Conservation (phyloP, 2,329 filamentous ascomycete species). For the Talaromyces sp. region DNA sequence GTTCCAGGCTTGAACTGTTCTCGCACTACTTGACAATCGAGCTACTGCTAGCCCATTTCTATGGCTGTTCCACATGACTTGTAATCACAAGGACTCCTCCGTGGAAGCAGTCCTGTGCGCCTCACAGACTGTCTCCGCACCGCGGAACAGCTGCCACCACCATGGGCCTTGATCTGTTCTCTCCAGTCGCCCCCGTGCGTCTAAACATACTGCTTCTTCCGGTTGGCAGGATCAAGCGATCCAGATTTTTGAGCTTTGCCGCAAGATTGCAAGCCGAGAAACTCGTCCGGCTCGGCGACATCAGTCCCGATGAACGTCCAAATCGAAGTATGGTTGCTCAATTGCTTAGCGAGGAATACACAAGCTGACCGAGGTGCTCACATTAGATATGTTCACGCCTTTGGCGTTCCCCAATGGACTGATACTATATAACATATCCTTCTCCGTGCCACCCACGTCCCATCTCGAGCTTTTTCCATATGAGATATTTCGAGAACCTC, state of each 20-base stretch:
- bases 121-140: slow-evolving; percentile 32
- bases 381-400: slow-evolving; percentile 85
- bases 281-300: slow-evolving; percentile 78
- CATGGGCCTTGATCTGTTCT: slow-evolving; percentile 85
- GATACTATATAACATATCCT: slow-evolving; percentile 83
- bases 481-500: slow-evolving; percentile 80
- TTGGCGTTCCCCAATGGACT: slow-evolving; percentile 79
- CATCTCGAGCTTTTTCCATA: slow-evolving; percentile 81
- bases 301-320: slow-evolving; percentile 77
- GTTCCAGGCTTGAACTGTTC: background rate
- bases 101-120: slow-evolving; percentile 35
- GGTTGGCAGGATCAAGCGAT: slow-evolving; percentile 77
- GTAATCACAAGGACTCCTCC: slow-evolving; percentile 22
- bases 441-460: slow-evolving; percentile 72
- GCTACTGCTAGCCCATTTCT: background rate
- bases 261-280: slow-evolving; percentile 72
- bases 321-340: slow-evolving; percentile 68
- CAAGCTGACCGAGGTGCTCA: slow-evolving; percentile 19
- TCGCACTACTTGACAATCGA: background rate
- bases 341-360: background rate
- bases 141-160: slow-evolving; percentile 52
- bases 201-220: slow-evolving; percentile 84
- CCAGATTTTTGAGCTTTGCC: slow-evolving; percentile 74
- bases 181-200: slow-evolving; percentile 86
- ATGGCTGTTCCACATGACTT: slow-evolving; percentile 24